phyloP scores from a whole-genome alignment of 1,284 basidiomycete species.

The Trichosporon sp. region DNA sequence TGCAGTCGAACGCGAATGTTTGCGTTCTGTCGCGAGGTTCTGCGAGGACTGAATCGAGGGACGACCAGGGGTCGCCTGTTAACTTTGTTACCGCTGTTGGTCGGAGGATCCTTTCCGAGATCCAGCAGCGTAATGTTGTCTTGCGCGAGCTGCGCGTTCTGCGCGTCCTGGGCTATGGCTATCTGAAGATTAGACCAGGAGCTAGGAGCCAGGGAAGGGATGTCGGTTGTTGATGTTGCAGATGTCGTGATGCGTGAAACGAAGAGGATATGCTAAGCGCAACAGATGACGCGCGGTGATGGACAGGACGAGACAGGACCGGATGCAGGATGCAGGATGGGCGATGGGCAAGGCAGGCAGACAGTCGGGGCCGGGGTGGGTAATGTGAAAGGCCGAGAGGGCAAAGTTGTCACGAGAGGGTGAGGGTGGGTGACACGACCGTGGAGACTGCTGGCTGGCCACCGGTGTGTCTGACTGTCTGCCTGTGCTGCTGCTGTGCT shows the following conservation, averaged over 20 bases:
- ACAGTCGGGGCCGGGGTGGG: not conserved
- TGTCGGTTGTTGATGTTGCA: not conserved
- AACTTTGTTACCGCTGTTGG: slow-evolving; percentile 4
- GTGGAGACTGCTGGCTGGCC: not conserved
- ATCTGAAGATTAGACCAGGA: not conserved
- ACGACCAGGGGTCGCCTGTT: not conserved
- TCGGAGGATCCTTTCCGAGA: not conserved
- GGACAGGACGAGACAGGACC: not conserved
- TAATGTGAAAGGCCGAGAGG: slow-evolving; percentile 1
- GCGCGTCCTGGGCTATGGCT: too few relatives aligned
- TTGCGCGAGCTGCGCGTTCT: too few relatives aligned
- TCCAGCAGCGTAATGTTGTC: not conserved
- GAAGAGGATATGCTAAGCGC: not conserved
- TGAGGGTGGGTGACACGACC: slow-evolving; percentile 2
- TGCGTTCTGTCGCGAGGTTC: not conserved
- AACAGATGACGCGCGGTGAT: not conserved
- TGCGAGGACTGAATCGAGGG: not conserved
- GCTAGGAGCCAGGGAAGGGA: not conserved
- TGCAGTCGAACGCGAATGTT: not conserved
- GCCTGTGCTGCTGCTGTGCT: not conserved
- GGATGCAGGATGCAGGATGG: not conserved
- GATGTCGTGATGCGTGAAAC: not conserved
- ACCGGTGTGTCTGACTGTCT: not conserved
- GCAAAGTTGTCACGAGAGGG: slow-evolving; percentile 1
- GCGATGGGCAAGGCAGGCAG: not conserved